Evolutionary conservation across 768 basidiomycete species (phyloP).

Genomic region (Naganishia kalamii): DNA sequence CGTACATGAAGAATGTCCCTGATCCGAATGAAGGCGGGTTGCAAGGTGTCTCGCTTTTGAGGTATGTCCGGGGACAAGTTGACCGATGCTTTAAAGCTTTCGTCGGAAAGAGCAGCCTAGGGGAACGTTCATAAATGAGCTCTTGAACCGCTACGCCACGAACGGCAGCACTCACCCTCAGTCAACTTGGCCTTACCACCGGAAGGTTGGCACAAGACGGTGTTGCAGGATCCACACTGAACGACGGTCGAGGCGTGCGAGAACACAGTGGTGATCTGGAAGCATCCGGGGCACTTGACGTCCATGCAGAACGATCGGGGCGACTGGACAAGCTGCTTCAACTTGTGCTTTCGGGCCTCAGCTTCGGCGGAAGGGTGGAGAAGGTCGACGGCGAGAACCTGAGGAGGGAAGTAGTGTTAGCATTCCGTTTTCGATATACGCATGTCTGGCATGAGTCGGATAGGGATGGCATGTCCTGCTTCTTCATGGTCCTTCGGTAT

Average conservation of each 20-base stretch:
- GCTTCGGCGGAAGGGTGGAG: constrained; percentile 86
- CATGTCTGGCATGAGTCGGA: too few relatives aligned
- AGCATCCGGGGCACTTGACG: constrained; percentile 82
- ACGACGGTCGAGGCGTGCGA: constrained; percentile 98
- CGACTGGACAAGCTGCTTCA: constrained; percentile 96
- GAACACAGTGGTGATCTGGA: constrained; percentile 71
- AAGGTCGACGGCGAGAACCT: constrained; percentile 97
- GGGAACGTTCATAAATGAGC: not conserved
- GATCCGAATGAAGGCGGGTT: constrained; percentile 13
- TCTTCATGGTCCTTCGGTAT: not conserved
- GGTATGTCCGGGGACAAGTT: not conserved
- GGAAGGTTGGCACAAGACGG: constrained; percentile 93
- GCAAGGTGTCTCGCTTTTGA: constrained; percentile 18
- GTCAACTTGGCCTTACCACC: constrained; percentile 97
- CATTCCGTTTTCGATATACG: not conserved
- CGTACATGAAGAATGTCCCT: constrained; percentile 18
- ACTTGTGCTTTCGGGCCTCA: constrained; percentile 90
- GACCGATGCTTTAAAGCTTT: constrained; percentile 53
- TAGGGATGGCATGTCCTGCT: not conserved
- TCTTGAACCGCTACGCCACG: not conserved
- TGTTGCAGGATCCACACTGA: constrained; percentile 83
- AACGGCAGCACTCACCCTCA: constrained; percentile 63
- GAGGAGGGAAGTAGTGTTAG: not conserved
- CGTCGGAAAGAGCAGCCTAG: constrained; percentile 94
- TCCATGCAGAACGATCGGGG: constrained; percentile 99